Evolutionary conservation across 257 asterid genomes (phyloP).

Genomic region (Jacaranda copaia): DNA sequence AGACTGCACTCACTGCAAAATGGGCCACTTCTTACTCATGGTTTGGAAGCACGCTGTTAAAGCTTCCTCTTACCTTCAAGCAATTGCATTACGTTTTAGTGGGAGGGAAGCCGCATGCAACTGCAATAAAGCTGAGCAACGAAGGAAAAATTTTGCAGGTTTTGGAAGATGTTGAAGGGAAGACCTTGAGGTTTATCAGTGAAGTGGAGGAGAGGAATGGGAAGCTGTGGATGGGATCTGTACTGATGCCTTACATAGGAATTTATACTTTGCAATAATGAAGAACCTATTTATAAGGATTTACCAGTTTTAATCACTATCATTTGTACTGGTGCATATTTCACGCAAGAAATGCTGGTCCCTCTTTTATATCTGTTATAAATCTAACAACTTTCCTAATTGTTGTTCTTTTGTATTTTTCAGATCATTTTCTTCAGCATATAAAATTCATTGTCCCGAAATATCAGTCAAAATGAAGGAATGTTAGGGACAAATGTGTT

Average conservation of each 20-base stretch:
- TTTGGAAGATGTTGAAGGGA: conserved; percentile 67
- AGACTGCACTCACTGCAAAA: conserved; percentile 44
- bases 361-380: no score
- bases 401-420: no score
- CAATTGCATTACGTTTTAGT: conserved; percentile 64
- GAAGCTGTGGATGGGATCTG: conserved; percentile 75
- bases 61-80: conserved; percentile 60
- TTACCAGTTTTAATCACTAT: neutral
- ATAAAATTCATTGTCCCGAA: no score
- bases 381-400: no score
- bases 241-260: conserved; percentile 66
- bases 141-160: conserved; percentile 63
- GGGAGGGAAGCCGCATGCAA: conserved; percentile 72
- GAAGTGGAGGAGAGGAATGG: conserved; percentile 79
- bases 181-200: conserved; percentile 63
- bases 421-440: no score
- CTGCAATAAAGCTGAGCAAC: conserved; percentile 59
- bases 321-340: no score
- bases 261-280: conserved; percentile 40
- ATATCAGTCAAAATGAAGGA: no score
- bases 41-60: conserved; percentile 51
- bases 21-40: conserved; percentile 45
- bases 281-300: neutral
- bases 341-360: no score
- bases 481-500: no score